Evolutionary conservation across 192 early-diverging fungal species (phyloP).

Genomic region (Lobosporangium transversale): DNA sequence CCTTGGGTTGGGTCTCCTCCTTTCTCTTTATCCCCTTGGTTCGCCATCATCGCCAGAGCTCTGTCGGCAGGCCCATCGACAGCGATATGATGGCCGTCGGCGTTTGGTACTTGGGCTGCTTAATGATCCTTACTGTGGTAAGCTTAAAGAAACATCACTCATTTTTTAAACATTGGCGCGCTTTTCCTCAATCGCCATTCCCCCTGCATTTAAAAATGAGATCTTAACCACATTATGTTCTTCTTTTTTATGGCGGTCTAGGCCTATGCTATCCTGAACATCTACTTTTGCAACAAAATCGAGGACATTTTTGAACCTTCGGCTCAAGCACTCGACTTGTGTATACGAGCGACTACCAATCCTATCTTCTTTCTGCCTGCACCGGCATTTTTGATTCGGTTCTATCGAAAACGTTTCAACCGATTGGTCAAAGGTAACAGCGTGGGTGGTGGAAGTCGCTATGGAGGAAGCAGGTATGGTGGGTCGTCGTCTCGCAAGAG

Average conservation of each 20-base stretch:
- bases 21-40: constrained; percentile 45
- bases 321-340: constrained; percentile 42
- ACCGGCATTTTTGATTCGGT: constrained; percentile 19
- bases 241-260: not conserved
- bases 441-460: not conserved
- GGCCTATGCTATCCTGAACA: constrained; percentile 12
- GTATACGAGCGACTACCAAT: constrained; percentile 28
- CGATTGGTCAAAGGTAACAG: not conserved
- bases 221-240: not conserved
- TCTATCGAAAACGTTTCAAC: constrained; percentile 15
- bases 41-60: constrained; percentile 16
- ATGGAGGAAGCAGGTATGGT: not conserved
- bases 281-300: constrained; percentile 4
- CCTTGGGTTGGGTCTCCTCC: constrained; percentile 19
- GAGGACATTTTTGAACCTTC: constrained; percentile 7
- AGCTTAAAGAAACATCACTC: not conserved
- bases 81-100: constrained; percentile 41
- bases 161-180: too few species aligned
- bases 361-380: constrained; percentile 35
- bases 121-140: constrained; percentile 17
- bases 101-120: constrained; percentile 32
- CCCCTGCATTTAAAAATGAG: too few species aligned
- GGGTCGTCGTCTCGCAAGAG: not conserved
- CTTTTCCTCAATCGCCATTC: too few species aligned
- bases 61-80: constrained; percentile 20